Evolutionary conservation across 2,329 filamentous ascomycete genomes (phyloP).

Genomic region (Xylaria sp.): DNA sequence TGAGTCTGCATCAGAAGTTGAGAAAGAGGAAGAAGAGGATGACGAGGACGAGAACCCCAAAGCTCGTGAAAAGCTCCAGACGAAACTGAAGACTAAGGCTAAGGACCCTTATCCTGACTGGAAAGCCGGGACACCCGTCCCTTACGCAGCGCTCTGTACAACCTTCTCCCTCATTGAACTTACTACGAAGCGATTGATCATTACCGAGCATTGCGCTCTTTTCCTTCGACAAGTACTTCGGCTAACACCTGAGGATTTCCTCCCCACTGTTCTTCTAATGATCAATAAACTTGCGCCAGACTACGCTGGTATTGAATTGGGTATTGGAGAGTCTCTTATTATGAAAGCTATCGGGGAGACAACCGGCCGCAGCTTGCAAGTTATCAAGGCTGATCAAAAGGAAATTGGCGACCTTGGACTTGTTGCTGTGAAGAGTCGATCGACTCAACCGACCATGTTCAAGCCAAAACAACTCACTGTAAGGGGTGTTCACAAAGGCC

Average conservation of each 20-base stretch:
- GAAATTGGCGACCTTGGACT: slow-evolving; percentile 95
- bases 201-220: slow-evolving; percentile 86
- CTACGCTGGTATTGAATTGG: slow-evolving; percentile 94
- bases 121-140: slow-evolving; percentile 87
- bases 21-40: slow-evolving; percentile 55
- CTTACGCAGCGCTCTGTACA: slow-evolving; percentile 92
- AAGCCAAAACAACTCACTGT: slow-evolving; percentile 93
- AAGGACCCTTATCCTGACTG: slow-evolving; percentile 95
- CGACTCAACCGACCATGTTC: slow-evolving; percentile 97
- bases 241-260: slow-evolving; percentile 85
- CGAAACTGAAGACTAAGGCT: slow-evolving; percentile 72
- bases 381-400: slow-evolving; percentile 96
- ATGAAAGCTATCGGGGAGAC: slow-evolving; percentile 98
- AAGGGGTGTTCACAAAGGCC: slow-evolving; percentile 83
- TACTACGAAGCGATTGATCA: slow-evolving; percentile 90
- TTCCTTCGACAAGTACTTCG: slow-evolving; percentile 96
- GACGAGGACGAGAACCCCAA: slow-evolving; percentile 74
- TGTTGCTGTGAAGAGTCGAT: slow-evolving; percentile 94
- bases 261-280: slow-evolving; percentile 93
- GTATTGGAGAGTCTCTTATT: slow-evolving; percentile 97
- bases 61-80: slow-evolving; percentile 81
- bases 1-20: slow-evolving; percentile 62
- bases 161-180: slow-evolving; percentile 96
- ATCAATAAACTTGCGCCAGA: slow-evolving; percentile 98
- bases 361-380: slow-evolving; percentile 85